Evolutionary conservation across 2,329 filamentous ascomycete species (phyloP), one percentile per base, ranked within the genome.

Genomic region (Neoscytalidium dimidiatum): DNA sequence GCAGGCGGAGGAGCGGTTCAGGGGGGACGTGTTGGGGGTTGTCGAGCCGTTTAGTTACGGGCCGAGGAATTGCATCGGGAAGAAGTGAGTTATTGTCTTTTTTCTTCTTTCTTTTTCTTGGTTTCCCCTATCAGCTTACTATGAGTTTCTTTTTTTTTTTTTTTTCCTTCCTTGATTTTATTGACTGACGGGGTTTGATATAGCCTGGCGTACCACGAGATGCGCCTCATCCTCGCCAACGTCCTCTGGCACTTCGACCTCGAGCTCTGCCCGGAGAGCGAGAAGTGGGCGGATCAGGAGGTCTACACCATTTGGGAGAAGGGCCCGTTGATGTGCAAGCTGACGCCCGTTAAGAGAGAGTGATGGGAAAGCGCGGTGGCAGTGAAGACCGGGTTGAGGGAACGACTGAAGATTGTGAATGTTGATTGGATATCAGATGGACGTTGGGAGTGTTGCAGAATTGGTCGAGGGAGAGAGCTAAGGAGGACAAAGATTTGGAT

Each of bases 21-120:
- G 66, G 0, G 66, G 68, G 14, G 74, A 77, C 38, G 69, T 75
- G 26, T 73, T 71, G 48, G 70, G 68, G 4, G 79, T 71, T n/a
- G 65, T 81, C 13, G 77, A 82, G 28, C 72, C 81, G 0, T 84
- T 84, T 68, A 78, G 75, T 0, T 72, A 77, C 33, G 82, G 82
- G 0, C 73, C 79, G 0, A 71, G 81, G 33, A 73, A 77, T 46
- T 78, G 76, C 53, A 43, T 78, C 21, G 75, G 75, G 3, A 77
- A 75, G 67, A 76, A 77, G 74, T 77, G 69, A 67, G 74, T 71
- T 19, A n/a, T n/a, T n/a, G n/a, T n/a, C n/a, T 14, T 41, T n/a
- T 41, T 21, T 62, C 19, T 4, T 13, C 14, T 46, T 64, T 41
- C 33, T 19, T 29, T 57, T 44, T n/a, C n/a, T n/a, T n/a, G n/a